Conservation (phyloP, 2,329 filamentous ascomycete species). For the Dryadomyces quercus-mongolicae region DNA sequence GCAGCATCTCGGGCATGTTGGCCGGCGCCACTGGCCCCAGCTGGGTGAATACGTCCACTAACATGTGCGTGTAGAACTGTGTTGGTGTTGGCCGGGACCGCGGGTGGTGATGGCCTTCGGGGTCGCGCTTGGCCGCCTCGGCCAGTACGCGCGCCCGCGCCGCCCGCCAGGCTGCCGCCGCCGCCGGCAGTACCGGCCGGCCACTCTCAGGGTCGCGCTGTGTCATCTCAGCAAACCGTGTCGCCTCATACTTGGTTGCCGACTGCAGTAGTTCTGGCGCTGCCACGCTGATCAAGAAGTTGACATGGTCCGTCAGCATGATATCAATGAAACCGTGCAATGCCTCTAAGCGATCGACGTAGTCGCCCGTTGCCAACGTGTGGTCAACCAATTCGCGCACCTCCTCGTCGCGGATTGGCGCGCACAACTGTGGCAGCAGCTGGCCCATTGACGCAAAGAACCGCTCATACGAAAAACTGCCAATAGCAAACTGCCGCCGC, state of each 20-base stretch:
- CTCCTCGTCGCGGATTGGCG: constrained; percentile 66
- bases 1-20: constrained; percentile 60
- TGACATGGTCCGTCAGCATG: constrained; percentile 71
- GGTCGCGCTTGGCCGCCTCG: constrained; percentile 57
- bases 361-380: constrained; percentile 45
- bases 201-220: constrained; percentile 23
- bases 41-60: constrained; percentile 64
- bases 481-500: constrained; percentile 53
- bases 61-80: constrained; percentile 63
- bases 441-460: constrained; percentile 69
- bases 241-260: constrained; percentile 61
- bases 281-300: constrained; percentile 63
- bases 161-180: constrained; percentile 53
- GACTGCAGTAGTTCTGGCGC: constrained; percentile 61
- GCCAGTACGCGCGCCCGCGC: constrained; percentile 52
- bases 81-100: constrained; percentile 52
- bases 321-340: constrained; percentile 65
- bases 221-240: constrained; percentile 54
- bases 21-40: constrained; percentile 34
- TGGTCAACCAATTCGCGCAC: constrained; percentile 57
- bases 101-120: constrained; percentile 51
- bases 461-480: constrained; percentile 68
- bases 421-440: constrained; percentile 67
- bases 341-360: constrained; percentile 66
- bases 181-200: constrained; percentile 32